These are phyloP conservation scores for Arctium lappa DNA, from an alignment of 129 eudicot genomes.

Conservation along the genomic window DNA sequence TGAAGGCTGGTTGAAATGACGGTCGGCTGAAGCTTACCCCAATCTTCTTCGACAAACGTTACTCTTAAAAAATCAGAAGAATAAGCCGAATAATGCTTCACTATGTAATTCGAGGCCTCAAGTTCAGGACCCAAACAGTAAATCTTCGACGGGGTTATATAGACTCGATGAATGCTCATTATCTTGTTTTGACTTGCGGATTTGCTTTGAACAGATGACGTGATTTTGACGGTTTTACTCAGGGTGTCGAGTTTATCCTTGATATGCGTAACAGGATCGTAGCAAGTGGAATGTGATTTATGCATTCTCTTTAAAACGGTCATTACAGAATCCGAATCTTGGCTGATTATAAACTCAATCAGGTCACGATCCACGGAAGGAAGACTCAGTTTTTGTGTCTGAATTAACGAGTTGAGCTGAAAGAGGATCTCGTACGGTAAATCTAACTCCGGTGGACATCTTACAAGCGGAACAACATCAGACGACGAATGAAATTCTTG, in stretches of 20 bases:
- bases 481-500: constrained; percentile 41
- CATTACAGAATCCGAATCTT: constrained; percentile 45
- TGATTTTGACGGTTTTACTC: constrained; percentile 25
- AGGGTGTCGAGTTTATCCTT: constrained; percentile 20
- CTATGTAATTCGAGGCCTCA: constrained; percentile 82
- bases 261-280: constrained; percentile 65
- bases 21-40: constrained; percentile 63
- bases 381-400: constrained; percentile 75
- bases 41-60: constrained; percentile 96
- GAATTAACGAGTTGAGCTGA: constrained; percentile 89
- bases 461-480: constrained; percentile 66
- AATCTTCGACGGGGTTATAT: constrained; percentile 75
- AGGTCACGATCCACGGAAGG: constrained; percentile 51
- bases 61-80: constrained; percentile 82
- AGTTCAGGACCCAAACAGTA: constrained; percentile 93
- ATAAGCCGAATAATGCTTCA: constrained; percentile 68
- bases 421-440: constrained; percentile 72
- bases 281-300: constrained; percentile 59
- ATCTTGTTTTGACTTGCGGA: constrained; percentile 48
- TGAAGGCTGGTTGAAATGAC: constrained; percentile 51
- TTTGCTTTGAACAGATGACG: constrained; percentile 35
- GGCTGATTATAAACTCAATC: constrained; percentile 48
- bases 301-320: constrained; percentile 71
- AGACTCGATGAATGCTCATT: constrained; percentile 86
- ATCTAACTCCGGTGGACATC: constrained; percentile 27